These are phyloP conservation scores for Tulasnella sp. DNA, from an alignment of 768 basidiomycete species.

Conservation along the genomic window DNA sequence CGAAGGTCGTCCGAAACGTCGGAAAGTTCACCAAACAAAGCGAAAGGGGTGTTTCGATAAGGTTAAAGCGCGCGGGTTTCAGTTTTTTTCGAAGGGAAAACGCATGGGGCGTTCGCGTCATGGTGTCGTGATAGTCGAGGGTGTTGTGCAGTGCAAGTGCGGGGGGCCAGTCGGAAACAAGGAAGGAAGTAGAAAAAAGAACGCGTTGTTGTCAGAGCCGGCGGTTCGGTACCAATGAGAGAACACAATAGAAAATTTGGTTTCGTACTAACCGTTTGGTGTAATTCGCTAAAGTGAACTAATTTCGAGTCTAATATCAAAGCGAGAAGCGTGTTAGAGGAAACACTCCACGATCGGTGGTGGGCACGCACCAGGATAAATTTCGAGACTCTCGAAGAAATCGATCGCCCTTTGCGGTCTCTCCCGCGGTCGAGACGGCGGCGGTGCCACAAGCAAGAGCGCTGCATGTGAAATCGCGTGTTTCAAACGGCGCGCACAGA, in stretches of 20 bases:
- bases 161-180: background rate
- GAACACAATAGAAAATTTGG: background rate
- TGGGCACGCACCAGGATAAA: constrained; percentile 31
- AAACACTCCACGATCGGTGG: background rate
- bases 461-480: constrained; percentile 10
- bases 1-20: background rate
- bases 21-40: constrained; percentile 55
- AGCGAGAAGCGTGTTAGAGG: background rate
- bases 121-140: background rate
- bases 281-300: constrained; percentile 15
- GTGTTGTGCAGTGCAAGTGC: background rate
- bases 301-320: constrained; percentile 6
- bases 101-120: background rate
- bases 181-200: background rate
- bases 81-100: too few relatives aligned
- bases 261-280: constrained; percentile 5
- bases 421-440: constrained; percentile 23
- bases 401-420: constrained; percentile 29
- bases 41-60: constrained; percentile 37
- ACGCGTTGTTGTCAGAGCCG: background rate
- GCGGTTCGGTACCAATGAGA: background rate
- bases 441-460: constrained; percentile 31
- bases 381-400: constrained; percentile 36
- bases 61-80: too few relatives aligned
- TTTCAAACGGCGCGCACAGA: background rate